These are phyloP conservation scores for Ampelocalamus luodianensis DNA, from an alignment of 176 grass and related monocot species.

Conservation along the genomic window DNA sequence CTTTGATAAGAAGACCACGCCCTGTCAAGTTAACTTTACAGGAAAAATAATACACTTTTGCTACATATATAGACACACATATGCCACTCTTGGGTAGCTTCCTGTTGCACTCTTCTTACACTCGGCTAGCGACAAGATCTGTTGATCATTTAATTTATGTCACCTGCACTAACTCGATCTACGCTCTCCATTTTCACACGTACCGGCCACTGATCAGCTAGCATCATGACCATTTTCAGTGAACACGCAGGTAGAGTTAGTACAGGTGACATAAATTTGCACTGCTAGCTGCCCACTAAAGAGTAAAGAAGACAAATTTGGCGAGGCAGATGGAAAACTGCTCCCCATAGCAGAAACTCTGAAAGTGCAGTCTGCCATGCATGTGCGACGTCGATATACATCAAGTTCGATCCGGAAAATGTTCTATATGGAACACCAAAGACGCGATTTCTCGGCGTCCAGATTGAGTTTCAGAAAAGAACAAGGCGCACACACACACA, in stretches of 20 bases:
- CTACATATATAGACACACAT: neutral
- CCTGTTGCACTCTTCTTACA: neutral
- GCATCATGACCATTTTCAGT: neutral
- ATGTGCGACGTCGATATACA: neutral
- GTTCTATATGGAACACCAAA: neutral
- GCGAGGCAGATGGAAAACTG: neutral
- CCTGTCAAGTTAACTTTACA: neutral
- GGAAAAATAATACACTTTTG: neutral
- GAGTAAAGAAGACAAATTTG: neutral
- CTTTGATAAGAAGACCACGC: neutral
- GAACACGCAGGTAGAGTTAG: neutral
- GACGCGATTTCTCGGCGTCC: neutral
- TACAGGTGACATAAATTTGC: neutral
- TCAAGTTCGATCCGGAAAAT: neutral
- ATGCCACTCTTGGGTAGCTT: neutral
- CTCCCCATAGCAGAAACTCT: neutral
- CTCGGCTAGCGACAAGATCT: neutral
- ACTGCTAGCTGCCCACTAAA: neutral
- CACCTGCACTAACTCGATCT: too few species aligned
- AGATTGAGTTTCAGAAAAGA: neutral
- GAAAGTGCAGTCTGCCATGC: neutral
- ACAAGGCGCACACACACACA: neutral
- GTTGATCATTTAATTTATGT: neutral
- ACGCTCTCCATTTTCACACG: too few species aligned
- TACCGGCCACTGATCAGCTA: neutral